Percentiles rank a stretch among this genome's conserved stretches.
Conservation (phyloP, 2,329 filamentous ascomycete genomes). For the Ilyonectria robusta region DNA sequence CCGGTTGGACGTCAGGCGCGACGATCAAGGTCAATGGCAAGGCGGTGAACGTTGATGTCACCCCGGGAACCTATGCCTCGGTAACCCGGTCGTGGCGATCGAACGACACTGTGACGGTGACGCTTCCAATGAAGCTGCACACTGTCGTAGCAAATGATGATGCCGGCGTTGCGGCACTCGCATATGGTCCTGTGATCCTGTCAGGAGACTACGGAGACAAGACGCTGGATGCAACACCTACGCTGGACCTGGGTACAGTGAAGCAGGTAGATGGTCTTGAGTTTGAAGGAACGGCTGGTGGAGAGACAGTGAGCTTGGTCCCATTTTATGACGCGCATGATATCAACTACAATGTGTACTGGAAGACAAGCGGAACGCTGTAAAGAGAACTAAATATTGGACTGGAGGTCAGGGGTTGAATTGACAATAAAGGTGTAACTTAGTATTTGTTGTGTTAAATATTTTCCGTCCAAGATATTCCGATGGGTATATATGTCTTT, state of each 20-base stretch:
- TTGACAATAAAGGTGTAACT: not conserved
- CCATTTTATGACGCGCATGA: constrained; percentile 59
- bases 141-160: constrained; percentile 64
- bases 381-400: not conserved
- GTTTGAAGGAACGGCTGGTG: constrained; percentile 53
- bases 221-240: constrained; percentile 46
- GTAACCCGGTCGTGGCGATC: constrained; percentile 59
- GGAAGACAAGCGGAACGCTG: constrained; percentile 44
- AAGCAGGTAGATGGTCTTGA: constrained; percentile 45
- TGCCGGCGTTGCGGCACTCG: constrained; percentile 57
- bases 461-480: not conserved
- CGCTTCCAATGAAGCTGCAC: constrained; percentile 61
- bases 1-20: constrained; percentile 59
- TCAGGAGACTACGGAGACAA: constrained; percentile 60
- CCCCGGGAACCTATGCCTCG: constrained; percentile 58
- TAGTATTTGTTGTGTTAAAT: not conserved
- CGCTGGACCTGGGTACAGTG: constrained; percentile 49
- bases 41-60: constrained; percentile 39
- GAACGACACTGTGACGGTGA: constrained; percentile 59
- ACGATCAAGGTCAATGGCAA: constrained; percentile 60
- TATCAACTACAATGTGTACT: constrained; percentile 61
- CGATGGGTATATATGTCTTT: not conserved
- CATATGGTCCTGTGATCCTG: constrained; percentile 62
- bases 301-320: constrained; percentile 49
- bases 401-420: not conserved